A percentile compares a stretch with the other conserved stretches of the same genome.
phyloP scores from a whole-genome alignment of 768 basidiomycete genomes.

The Lyophyllum shimeji region DNA sequence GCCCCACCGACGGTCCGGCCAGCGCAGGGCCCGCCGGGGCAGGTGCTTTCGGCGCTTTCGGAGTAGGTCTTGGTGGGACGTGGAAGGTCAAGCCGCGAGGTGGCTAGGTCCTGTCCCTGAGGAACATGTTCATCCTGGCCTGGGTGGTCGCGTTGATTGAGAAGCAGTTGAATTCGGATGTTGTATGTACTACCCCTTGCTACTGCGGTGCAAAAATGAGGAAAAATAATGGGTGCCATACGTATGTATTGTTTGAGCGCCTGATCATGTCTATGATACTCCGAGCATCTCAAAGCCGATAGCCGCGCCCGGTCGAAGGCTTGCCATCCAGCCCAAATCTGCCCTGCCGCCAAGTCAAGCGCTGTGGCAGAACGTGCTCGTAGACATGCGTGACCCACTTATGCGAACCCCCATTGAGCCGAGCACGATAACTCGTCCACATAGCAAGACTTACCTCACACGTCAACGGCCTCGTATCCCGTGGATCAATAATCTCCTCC shows the following conservation, averaged over 20 bases:
- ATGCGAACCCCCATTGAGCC: neutral
- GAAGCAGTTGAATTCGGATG: neutral
- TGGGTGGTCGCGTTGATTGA: neutral
- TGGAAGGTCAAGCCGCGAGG: constrained; percentile 29
- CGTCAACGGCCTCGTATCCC: constrained; percentile 34
- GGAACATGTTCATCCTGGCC: too few species aligned
- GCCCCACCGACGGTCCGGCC: constrained; percentile 9
- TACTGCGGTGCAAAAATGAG: neutral
- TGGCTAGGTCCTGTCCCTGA: neutral
- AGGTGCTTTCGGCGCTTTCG: constrained; percentile 33
- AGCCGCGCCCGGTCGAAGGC: constrained; percentile 29
- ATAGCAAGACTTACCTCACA: constrained; percentile 32
- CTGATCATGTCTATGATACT: neutral
- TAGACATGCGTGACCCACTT: constrained; percentile 38
- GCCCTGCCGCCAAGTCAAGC: constrained; percentile 25
- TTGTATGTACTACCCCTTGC: constrained; percentile 4
- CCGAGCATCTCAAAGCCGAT: constrained; percentile 11
- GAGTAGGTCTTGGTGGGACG: constrained; percentile 23
- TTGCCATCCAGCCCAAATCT: constrained; percentile 29
- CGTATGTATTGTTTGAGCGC: neutral
- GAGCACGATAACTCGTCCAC: neutral
- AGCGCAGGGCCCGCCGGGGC: constrained; percentile 15
- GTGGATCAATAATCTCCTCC: constrained; percentile 42
- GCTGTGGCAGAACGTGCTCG: constrained; percentile 32
- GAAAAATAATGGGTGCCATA: neutral